Conservation (phyloP, 2,329 filamentous ascomycete species). For the Phaeophleospora eucalypticola region DNA sequence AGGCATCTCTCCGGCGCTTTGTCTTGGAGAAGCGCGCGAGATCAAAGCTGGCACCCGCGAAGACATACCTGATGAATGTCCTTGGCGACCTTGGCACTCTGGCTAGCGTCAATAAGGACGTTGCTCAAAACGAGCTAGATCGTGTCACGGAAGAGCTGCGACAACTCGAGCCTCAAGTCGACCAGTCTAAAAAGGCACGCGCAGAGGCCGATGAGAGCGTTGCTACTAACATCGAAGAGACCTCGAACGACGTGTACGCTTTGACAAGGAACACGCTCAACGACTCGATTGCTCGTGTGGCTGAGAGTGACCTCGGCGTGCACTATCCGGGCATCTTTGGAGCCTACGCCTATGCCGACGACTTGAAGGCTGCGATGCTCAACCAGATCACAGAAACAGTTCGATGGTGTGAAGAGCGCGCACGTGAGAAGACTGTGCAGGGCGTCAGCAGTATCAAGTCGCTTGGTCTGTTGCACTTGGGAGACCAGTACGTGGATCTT, state of each 20-base stretch:
- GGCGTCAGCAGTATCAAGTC: conserved; percentile 87
- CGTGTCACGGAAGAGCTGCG: conserved; percentile 75
- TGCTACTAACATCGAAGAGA: conserved; percentile 76
- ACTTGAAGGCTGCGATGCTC: conserved; percentile 87
- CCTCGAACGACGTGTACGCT: conserved; percentile 79
- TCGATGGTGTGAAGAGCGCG: conserved; percentile 75
- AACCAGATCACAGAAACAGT: conserved; percentile 80
- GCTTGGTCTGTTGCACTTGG: conserved; percentile 81
- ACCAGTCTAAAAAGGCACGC: conserved; percentile 76
- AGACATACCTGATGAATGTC: conserved; percentile 91
- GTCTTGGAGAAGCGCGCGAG: conserved; percentile 92
- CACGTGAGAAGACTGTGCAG: conserved; percentile 69
- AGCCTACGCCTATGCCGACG: conserved; percentile 88
- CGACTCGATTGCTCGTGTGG: conserved; percentile 70
- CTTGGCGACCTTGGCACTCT: conserved; percentile 80
- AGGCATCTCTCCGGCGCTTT: conserved; percentile 83
- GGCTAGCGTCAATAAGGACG: conserved; percentile 80
- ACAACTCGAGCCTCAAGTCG: conserved; percentile 78
- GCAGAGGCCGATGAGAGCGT: conserved; percentile 76
- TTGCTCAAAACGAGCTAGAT: conserved; percentile 79
- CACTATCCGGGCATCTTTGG: conserved; percentile 80
- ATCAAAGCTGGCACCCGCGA: conserved; percentile 91
- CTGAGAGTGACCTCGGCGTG: conserved; percentile 73
- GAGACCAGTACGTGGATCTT: conserved; percentile 78
- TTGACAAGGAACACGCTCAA: conserved; percentile 73